These are phyloP conservation scores for Telopea speciosissima DNA, from an alignment of 177 flowering plant species.

Conservation along the genomic window DNA sequence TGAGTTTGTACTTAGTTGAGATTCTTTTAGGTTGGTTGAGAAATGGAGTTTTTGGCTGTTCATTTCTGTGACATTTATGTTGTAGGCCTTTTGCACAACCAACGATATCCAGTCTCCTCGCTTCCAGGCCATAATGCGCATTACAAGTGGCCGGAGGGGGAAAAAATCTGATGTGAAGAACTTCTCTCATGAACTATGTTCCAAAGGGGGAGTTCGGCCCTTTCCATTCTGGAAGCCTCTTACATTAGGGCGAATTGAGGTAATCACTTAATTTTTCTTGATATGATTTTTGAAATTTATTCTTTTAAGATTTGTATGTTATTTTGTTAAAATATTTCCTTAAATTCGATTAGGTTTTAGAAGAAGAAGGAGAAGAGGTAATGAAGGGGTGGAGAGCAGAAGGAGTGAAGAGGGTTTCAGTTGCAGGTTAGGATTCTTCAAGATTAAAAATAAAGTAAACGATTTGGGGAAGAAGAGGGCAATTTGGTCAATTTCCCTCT, in stretches of 20 bases:
- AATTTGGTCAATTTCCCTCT: too few relatives aligned
- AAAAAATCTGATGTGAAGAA: slow-evolving; percentile 78
- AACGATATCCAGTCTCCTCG: slow-evolving; percentile 93
- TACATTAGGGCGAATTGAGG: slow-evolving; percentile 76
- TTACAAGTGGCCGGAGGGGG: slow-evolving; percentile 81
- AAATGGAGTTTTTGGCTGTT: slow-evolving; percentile 4
- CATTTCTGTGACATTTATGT: not conserved
- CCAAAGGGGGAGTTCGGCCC: slow-evolving; percentile 92
- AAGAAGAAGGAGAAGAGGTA: too few relatives aligned
- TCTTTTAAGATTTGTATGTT: not conserved
- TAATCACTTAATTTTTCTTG: slow-evolving; percentile 9
- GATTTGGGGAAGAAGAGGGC: too few relatives aligned
- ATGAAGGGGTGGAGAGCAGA: too few relatives aligned
- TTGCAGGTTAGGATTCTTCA: too few relatives aligned
- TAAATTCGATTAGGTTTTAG: too few relatives aligned
- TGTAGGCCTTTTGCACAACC: slow-evolving; percentile 24
- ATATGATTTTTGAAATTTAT: not conserved
- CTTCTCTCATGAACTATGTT: slow-evolving; percentile 95
- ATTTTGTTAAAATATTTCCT: not conserved
- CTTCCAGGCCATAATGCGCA: slow-evolving; percentile 77
- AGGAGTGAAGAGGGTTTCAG: too few relatives aligned
- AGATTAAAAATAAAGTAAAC: too few relatives aligned
- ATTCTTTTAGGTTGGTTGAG: slow-evolving; percentile 1
- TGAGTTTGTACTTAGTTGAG: not conserved
- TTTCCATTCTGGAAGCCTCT: slow-evolving; percentile 83